A percentile compares a stretch with the other conserved stretches of the same genome.
Evolutionary conservation across 2,329 filamentous ascomycete genomes (phyloP).

Genomic region (Monilinia laxa): DNA sequence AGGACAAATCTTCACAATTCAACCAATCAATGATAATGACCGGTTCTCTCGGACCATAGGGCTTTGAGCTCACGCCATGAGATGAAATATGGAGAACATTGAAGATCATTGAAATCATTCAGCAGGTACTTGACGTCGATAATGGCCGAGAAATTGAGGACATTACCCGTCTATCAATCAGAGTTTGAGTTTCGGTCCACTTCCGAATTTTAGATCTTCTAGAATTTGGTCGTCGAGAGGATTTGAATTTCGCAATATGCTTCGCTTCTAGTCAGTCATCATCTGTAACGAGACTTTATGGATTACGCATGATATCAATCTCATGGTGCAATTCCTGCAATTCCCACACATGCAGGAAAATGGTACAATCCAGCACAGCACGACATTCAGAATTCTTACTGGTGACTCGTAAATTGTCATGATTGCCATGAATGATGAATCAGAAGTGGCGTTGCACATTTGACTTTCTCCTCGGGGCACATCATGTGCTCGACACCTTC

Average conservation of each 20-base stretch:
- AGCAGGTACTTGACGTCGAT: neutral
- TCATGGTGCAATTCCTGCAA: slow-evolving; percentile 2
- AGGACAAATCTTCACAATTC: neutral
- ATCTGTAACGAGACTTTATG: neutral
- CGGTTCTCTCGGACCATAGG: neutral
- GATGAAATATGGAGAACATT: slow-evolving; percentile 19
- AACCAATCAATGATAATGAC: neutral
- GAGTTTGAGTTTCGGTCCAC: slow-evolving; percentile 1
- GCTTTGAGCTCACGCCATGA: slow-evolving; percentile 16
- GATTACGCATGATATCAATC: neutral
- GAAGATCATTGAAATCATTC: slow-evolving; percentile 6
- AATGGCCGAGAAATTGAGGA: neutral
- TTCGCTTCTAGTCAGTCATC: neutral
- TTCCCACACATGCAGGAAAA: slow-evolving; percentile 4
- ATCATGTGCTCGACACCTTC: slow-evolving; percentile 15
- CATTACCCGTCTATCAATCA: neutral
- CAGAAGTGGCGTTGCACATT: slow-evolving; percentile 11
- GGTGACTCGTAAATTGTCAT: neutral
- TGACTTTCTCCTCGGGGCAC: slow-evolving; percentile 16
- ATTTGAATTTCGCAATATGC: slow-evolving; percentile 16
- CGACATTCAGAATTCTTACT: neutral
- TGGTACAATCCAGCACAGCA: slow-evolving; percentile 4
- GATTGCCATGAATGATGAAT: neutral
- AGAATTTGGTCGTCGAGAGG: slow-evolving; percentile 1
- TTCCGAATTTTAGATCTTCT: neutral